Evolutionary conservation across 148 eudicot genomes (phyloP), one percentile per base, ranked within the genome.

Genomic region (Diospyros kaki): DNA sequence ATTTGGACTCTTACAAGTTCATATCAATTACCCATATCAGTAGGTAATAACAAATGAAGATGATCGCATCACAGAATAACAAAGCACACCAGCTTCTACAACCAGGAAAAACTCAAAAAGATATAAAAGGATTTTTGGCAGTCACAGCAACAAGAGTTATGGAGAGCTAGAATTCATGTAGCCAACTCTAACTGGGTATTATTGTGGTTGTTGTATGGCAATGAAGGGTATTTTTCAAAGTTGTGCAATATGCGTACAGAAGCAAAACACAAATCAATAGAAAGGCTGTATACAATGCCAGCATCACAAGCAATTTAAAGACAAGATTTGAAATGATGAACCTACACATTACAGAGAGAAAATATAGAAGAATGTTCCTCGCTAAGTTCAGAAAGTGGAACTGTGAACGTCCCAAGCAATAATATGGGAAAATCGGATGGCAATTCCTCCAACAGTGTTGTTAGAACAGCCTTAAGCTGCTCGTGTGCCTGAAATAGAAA

Each of bases 351-450:
- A 76, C 86, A 90, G 9, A 59, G 83, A 56, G 90, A 78, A 77
- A 93, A 93, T 74, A 93, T 71, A n/a, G 80, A 81, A 75, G 73
- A 81, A 72, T 74, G 72, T 74, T 76, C 84, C 48, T 69, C 88
- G 63, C 78, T 83, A 58, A 82, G 66, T 67, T 89, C 93, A 85
- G 72, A 71, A 69, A 84, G 83, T 54, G 87, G 77, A 53, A 77
- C 76, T 17, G 91, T 84, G 75, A 90, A 83, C 79, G 96, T 86
- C 80, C 93, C 99, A 38, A 93, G 86, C 53, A 96, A 78, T 79
- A 96, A 86, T 69, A 96, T 86, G 73, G 99, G 99, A 64, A 80
- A 79, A 73, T 93, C 93, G 40, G 99, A 96, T n/a, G 99, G 99
- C 82, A 96, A 79, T 75, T 91, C 99, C 78, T 89, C 98, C 86